Evolutionary conservation across 78 protist genomes (phyloP), one percentile per base, ranked within the genome.

Genomic region (Dictyostelium purpureum): DNA sequence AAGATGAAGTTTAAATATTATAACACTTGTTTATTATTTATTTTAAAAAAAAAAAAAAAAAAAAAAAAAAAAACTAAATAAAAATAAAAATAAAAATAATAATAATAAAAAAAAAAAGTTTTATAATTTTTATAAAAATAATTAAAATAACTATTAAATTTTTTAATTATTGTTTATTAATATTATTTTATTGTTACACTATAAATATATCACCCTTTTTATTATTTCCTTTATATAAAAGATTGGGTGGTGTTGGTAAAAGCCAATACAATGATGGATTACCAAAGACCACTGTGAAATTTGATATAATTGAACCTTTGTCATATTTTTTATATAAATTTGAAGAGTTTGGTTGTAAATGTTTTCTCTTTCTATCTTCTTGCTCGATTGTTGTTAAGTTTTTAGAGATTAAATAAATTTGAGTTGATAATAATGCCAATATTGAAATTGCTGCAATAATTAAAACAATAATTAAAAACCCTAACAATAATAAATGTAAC

Each of bases 121-220:
- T 63, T 63, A 33, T 33, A 21, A 16, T 54, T n/a, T 54, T 54
- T n/a, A n/a, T n/a, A n/a, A n/a, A n/a, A n/a, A n/a, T n/a, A n/a
- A n/a, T n/a, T n/a, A n/a, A n/a, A n/a, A n/a, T n/a, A n/a, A n/a
- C n/a, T n/a, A n/a, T n/a, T n/a, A n/a, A n/a, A n/a, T n/a, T n/a
- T n/a, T n/a, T n/a, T n/a, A n/a, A n/a, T n/a, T n/a, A n/a, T n/a
- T 47, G 10, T 47, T 11, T 47, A 6, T 47, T 11, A 47, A 47
- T 52, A 35, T 45, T 28, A 9, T 26, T 26, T 78, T 43, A 26
- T 57, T 57, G 10, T 81, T 81, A 82, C 26, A 82, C 79, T 26
- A 70, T 28, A 59, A 82, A 82, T 37, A 82, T 71, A 57, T 82
- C 90, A 28, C 90, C 90, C 56, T 82, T 82, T n/a, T 82, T 52